Conservation (phyloP, 805 yeast genomes). For the Babjeviella inositovora region DNA sequence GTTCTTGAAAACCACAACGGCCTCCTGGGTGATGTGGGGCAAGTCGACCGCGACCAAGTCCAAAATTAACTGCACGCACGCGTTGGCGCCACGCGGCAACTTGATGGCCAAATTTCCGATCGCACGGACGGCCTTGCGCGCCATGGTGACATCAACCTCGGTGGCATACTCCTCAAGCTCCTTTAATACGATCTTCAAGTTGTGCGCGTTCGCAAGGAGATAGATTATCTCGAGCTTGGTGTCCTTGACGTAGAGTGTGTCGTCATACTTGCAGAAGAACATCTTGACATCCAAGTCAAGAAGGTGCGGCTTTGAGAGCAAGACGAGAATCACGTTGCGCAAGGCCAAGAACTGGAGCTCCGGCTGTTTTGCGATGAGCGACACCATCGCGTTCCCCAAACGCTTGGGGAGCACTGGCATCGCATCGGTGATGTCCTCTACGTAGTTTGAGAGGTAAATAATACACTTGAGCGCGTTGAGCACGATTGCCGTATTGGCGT, state of each 20-base stretch:
- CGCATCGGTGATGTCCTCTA: constrained; percentile 34
- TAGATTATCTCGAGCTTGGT: constrained; percentile 82
- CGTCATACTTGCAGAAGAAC: constrained; percentile 73
- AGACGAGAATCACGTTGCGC: constrained; percentile 62
- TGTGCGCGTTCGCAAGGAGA: constrained; percentile 51
- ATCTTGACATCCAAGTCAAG: constrained; percentile 53
- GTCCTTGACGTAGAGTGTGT: constrained; percentile 78
- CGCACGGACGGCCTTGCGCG: constrained; percentile 76
- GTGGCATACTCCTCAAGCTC: constrained; percentile 81
- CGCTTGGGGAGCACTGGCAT: constrained; percentile 37
- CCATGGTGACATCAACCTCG: constrained; percentile 76
- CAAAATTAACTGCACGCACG: constrained; percentile 46
- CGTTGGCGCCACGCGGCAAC: constrained; percentile 33
- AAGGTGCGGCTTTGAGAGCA: constrained; percentile 49
- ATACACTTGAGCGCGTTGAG: constrained; percentile 61
- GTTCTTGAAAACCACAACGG: constrained; percentile 59
- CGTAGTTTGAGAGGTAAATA: constrained; percentile 59
- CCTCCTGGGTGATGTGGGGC: constrained; percentile 67
- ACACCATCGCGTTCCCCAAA: constrained; percentile 52
- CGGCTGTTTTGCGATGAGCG: constrained; percentile 57
- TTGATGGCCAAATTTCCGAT: constrained; percentile 82
- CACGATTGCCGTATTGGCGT: constrained; percentile 69
- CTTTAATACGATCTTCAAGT: constrained; percentile 42
- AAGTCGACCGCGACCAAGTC: constrained; percentile 49
- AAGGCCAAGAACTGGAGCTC: constrained; percentile 75